phyloP scores from a whole-genome alignment of 192 early-diverging fungal genomes.

The Linnemannia zychae region DNA sequence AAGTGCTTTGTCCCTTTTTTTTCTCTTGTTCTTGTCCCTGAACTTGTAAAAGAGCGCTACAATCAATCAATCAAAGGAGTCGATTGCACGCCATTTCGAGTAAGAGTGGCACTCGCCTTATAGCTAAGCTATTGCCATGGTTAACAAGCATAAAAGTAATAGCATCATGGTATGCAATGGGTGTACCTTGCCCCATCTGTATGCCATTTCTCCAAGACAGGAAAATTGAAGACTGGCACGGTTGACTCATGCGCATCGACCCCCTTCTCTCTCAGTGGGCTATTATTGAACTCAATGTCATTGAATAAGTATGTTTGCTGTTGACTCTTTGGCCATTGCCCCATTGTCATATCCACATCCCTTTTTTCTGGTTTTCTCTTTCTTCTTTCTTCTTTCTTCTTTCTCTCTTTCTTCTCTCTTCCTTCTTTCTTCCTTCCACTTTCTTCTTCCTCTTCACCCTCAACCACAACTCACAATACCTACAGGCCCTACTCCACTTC shows the following conservation, averaged over 20 bases:
- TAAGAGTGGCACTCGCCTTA: not conserved
- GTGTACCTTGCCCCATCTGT: not conserved
- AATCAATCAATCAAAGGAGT: not conserved
- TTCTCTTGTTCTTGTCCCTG: too few relatives aligned
- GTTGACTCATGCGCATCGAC: conserved; percentile 12
- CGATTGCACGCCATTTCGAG: conserved; percentile 1
- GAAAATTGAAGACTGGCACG: not conserved
- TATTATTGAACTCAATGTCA: not conserved
- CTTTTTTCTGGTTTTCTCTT: not conserved
- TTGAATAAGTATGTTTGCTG: not conserved
- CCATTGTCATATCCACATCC: not conserved
- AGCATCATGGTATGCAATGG: too few relatives aligned
- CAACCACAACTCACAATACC: not conserved
- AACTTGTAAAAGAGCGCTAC: not conserved
- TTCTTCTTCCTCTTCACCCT: not conserved
- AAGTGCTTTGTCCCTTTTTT: not conserved
- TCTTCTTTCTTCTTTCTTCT: conserved; percentile 3
- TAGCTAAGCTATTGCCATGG: not conserved
- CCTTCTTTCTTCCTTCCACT: not conserved
- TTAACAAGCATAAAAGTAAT: too few relatives aligned
- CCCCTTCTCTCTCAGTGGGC: not conserved
- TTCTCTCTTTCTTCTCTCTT: not conserved
- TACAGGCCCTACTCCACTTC: not conserved
- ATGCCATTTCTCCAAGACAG: not conserved
- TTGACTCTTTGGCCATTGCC: not conserved